Base-by-base conservation (phyloP, 2,329 filamentous ascomycete species). In the Shiraia bambusicola region DNA sequence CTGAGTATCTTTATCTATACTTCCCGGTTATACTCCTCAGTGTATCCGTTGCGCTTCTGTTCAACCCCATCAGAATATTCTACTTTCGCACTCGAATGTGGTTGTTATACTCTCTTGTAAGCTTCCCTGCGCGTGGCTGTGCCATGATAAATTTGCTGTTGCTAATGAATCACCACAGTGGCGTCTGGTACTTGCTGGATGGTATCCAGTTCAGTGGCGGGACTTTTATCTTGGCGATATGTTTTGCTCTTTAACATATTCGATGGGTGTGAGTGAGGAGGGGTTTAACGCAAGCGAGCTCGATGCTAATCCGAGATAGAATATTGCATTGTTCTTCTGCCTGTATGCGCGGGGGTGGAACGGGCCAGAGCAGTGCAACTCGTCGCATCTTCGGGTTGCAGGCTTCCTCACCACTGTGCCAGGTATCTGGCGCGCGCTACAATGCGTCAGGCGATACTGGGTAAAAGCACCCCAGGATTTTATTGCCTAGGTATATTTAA, bases 151-250 rank as follows among this genome's bases (percentile, higher is more conserved):
- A 32, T 17, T 34, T 12, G 25, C 11, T 22, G n/a, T 7, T 9
- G 13, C 9, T 42, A 45, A 68, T 75, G 49, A 75, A 24, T 6
- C 3, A 3, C 10, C 9, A 7, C 50, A 93, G 86, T 94, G 87
- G 80, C 87, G 93, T 47, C 76, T 97, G 13, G 72, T 94, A 38
- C 78, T 92, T 34, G 88, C 92, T 11, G 91, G 91, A 3, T 66
- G 95, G 14, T 96, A 94, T 60, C 89, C 89, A 1, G 93, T 98
- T 35, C 92, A 97, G 65, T 98, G 97, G 66, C 82, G 91, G 43
- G 93, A 98, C 69, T 97, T 98, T 72, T 97, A 96, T 69, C 78
- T 97, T 0, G 93, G 93, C 37, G 93, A 98, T 65, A 96, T 97
- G 77, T 95, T 95, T 69, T 97, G 92, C 69, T 97, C 93, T 2